Conservation (phyloP, 1,284 basidiomycete species). For the Sphagnurus paluster region DNA sequence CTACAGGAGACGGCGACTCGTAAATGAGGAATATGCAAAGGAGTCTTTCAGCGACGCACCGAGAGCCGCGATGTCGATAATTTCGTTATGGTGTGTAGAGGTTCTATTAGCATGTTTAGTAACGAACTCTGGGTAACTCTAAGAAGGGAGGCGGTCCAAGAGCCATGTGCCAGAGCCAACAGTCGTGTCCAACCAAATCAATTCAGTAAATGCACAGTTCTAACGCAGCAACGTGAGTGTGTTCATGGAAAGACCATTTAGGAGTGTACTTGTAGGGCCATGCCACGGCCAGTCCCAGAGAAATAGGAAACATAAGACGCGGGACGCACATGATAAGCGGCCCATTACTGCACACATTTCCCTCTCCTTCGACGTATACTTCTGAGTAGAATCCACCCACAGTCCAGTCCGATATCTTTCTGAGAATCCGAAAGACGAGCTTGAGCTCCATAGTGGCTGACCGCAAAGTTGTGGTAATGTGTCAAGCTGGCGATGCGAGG, state of each 20-base stretch:
- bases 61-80: slow-evolving; percentile 57
- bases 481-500: background rate
- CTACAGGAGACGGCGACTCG: slow-evolving; percentile 35
- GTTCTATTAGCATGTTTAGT: slow-evolving; percentile 46
- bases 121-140: too few relatives aligned
- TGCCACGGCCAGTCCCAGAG: too few relatives aligned
- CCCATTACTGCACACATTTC: slow-evolving; percentile 57
- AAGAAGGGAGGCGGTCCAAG: too few relatives aligned
- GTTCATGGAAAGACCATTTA: too few relatives aligned
- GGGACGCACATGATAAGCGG: slow-evolving; percentile 61
- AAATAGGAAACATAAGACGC: background rate
- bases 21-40: background rate
- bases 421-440: slow-evolving; percentile 61
- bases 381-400: slow-evolving; percentile 70
- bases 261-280: too few relatives aligned
- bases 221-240: too few relatives aligned
- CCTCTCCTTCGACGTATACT: slow-evolving; percentile 59
- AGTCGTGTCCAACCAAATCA: too few relatives aligned
- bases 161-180: too few relatives aligned
- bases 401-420: slow-evolving; percentile 65
- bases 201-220: too few relatives aligned
- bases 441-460: slow-evolving; percentile 42
- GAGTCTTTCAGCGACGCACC: slow-evolving; percentile 29
- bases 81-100: slow-evolving; percentile 69
- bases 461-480: background rate